These are phyloP conservation scores for Pyrrhoderma lamaoense DNA, from an alignment of 1,284 basidiomycete species.

Conservation along the genomic window DNA sequence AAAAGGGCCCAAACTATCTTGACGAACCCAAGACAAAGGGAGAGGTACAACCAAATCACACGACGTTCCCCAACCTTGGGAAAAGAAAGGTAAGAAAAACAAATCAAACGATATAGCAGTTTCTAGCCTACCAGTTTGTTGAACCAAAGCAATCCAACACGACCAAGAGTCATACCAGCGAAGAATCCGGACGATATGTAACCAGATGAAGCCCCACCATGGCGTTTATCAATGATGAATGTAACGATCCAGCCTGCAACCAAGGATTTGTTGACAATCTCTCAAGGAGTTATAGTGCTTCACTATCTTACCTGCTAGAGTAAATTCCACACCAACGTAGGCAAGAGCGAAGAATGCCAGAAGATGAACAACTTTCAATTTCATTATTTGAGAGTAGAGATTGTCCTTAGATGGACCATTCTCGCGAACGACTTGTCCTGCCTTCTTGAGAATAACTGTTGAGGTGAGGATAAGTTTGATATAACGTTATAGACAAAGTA, in stretches of 20 bases:
- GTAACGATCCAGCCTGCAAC: conserved; percentile 65
- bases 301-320: conserved; percentile 43
- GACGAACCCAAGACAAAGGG: conserved; percentile 43
- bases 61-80: conserved; percentile 47
- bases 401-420: conserved; percentile 33
- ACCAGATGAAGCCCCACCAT: conserved; percentile 41
- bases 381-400: conserved; percentile 49
- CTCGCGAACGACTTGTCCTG: conserved; percentile 30
- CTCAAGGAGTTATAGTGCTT: neutral
- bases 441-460: conserved; percentile 8
- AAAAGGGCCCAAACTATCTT: neutral
- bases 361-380: conserved; percentile 46
- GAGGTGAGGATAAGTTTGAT: neutral
- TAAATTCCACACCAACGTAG: conserved; percentile 63
- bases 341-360: conserved; percentile 57
- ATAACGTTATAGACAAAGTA: too few species aligned
- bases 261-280: neutral
- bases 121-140: conserved; percentile 40
- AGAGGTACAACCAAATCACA: conserved; percentile 44
- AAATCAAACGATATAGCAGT: neutral
- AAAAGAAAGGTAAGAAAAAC: neutral
- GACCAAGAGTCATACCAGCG: conserved; percentile 53
- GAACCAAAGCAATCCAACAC: conserved; percentile 48
- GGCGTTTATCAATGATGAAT: conserved; percentile 42
- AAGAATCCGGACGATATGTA: conserved; percentile 51